Base-by-base conservation (phyloP, 176 grass and related monocot species). In the Cocos nucifera region DNA sequence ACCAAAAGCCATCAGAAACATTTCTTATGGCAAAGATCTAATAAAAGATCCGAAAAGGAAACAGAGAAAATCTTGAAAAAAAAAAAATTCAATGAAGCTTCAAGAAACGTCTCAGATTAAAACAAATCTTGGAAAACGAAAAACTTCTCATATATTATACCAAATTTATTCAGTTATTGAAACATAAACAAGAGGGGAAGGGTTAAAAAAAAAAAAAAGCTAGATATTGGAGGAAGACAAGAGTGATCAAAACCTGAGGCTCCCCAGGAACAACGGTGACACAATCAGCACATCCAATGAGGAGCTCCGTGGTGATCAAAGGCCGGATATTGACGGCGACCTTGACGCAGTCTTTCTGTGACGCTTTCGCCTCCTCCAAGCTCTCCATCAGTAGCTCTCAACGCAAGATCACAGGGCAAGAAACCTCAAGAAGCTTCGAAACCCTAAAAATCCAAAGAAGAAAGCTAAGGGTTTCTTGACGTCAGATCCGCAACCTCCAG, bases 261-360 rank as follows among this genome's bases (percentile, higher is more conserved):
- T 88, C 87, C 15, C 87, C 87, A 0, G 81, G 87, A 5, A 81
- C 75, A 62, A 97, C 56, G 9, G 81, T 80, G 29, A 92, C 84
- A 50, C 93, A 97, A 50, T 97, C 87, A 2, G 87, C 85, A 61
- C 84, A 88, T 4, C 93, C 93, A 0, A 80, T 66, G 56, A 85
- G 78, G 49, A 97, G 92, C 81, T 97, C 92, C 9, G 55, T 12
- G 51, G 87, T 97, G 69, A 97, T 92, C 19, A 97, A 88, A 22
- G 93, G 93, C 29, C 93, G 70, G n/a, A 92, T 68, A 64, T 98
- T 98, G 63, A 98, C 87, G 8, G 81, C 87, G 1, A 98, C 93
- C 79, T 92, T 98, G 22, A 98, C 93, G 62, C 79, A 81, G 20
- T 98, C 93, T 24, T 79, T 79, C 35, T 79, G 63, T 39, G 67